Base-by-base conservation (phyloP, 2,329 filamentous ascomycete genomes). In the Aureobasidium sp. region DNA sequence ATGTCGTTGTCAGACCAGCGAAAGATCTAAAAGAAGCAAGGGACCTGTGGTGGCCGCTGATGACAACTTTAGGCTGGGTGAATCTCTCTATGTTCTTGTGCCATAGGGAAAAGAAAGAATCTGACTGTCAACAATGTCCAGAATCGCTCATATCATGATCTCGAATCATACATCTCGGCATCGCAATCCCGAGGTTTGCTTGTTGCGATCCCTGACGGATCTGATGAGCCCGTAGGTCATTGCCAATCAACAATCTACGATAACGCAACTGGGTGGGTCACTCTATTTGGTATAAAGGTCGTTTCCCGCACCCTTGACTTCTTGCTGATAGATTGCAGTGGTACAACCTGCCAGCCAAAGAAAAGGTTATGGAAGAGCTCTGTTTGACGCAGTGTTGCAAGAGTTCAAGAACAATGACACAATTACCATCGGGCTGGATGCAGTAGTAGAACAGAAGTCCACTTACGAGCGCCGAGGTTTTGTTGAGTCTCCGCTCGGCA, bases 251-350 rank as follows among this genome's bases (percentile, higher is more conserved):
- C 74, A 39, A 66, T 68, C 26, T 74, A 72, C 64, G 64, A 69
- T 26, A 76, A 76, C 57, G 58, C 62, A 36, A 75, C 73, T 1
- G 74, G 69, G n/a, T 76, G 74, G 74, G 64, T 75, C 1, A 73
- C 70, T 17, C 73, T 72, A 67, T 75, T 76, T 70, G 51, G 37
- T 55, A 55, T 55, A 42, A 55, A 55, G 12, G 23, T 32, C 51
- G 37, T 42, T 9, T 55, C 26, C 37, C 51, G 27, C 36, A 23
- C 48, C 29, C 15, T 23, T 15, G 12, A 15, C 12, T 26, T 23
- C 9, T 20, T 29, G 37, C 51, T 55, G 20, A 55, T 12, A 20
- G 13, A 5, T 15, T 17, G 17, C 26, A 55, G 68, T 72, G 53
- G 63, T 75, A 61, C 70, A 71, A 20, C 67, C 64, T 1, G 56